phyloP scores from a whole-genome alignment of 2,329 filamentous ascomycete species.

The Paraconiothyrium brasiliense region DNA sequence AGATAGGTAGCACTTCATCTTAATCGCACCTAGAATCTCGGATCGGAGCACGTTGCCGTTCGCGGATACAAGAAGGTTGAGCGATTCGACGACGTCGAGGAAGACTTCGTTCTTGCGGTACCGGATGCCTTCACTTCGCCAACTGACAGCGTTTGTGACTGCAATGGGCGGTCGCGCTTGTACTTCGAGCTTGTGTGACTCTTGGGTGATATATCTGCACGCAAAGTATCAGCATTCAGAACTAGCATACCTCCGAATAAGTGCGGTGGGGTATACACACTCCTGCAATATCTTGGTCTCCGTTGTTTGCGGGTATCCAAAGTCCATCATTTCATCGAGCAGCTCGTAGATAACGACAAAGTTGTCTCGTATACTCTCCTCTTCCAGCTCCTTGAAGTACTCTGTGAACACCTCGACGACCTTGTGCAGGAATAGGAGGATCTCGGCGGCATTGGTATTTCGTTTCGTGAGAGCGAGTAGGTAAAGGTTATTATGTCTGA shows the following conservation, averaged over 20 bases:
- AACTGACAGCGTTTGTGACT: conserved; percentile 97
- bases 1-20: conserved; percentile 99
- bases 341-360: conserved; percentile 99
- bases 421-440: conserved; percentile 97
- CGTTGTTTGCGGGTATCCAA: conserved; percentile 98
- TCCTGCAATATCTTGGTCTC: conserved; percentile 99
- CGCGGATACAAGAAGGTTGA: conserved; percentile 93
- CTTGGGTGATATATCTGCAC: conserved; percentile 88
- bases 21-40: conserved; percentile 95
- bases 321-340: conserved; percentile 99
- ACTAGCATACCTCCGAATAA: too few relatives aligned
- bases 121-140: conserved; percentile 96
- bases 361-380: conserved; percentile 98
- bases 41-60: conserved; percentile 95
- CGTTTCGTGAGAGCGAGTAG: conserved; percentile 97
- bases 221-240: conserved; percentile 17
- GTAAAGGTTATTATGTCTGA: conserved; percentile 98
- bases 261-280: conserved; percentile 50
- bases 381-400: conserved; percentile 99
- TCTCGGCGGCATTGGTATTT: conserved; percentile 98
- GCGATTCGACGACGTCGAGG: conserved; percentile 93
- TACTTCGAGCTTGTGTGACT: conserved; percentile 97
- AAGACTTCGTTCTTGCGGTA: conserved; percentile 99
- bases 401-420: conserved; percentile 99
- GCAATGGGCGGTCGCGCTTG: conserved; percentile 96